Evolutionary conservation across 352 stramenopile genomes (phyloP).

Genomic region (Aphanomyces cochlioides): DNA sequence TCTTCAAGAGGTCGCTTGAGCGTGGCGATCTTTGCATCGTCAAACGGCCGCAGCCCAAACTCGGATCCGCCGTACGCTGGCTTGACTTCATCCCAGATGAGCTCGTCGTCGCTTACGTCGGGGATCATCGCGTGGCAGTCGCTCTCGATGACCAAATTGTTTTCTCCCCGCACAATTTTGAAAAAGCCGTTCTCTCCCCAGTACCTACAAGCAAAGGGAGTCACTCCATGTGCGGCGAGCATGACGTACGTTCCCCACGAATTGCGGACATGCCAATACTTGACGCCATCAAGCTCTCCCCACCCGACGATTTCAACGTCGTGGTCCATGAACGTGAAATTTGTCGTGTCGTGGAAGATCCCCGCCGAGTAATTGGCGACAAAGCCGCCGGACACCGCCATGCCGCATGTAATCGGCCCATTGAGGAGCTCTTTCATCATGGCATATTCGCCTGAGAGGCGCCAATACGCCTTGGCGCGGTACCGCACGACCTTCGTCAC

Average conservation of each 20-base stretch:
- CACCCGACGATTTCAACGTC: conserved; percentile 92
- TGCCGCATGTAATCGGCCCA: conserved; percentile 91
- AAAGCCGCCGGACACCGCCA: conserved; percentile 88
- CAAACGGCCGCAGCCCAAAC: conserved; percentile 24
- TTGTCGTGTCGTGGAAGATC: conserved; percentile 87
- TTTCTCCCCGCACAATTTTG: conserved; percentile 77
- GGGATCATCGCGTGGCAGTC: conserved; percentile 50
- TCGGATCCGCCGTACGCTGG: conserved; percentile 29
- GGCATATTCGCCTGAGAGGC: conserved; percentile 59
- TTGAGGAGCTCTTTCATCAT: conserved; percentile 79
- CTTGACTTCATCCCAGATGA: conserved; percentile 19
- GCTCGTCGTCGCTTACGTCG: conserved; percentile 30
- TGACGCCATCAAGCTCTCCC: conserved; percentile 72
- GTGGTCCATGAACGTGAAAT: conserved; percentile 82
- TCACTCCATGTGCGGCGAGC: background rate
- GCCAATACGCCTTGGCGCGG: conserved; percentile 63
- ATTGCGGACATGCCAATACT: conserved; percentile 94
- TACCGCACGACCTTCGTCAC: conserved; percentile 78
- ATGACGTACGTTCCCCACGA: conserved; percentile 60
- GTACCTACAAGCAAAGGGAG: conserved; percentile 3
- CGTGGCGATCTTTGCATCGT: background rate
- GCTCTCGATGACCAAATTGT: conserved; percentile 90
- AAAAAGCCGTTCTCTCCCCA: conserved; percentile 94
- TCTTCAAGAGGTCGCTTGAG: conserved; percentile 85
- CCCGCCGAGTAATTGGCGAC: conserved; percentile 90